Percentiles rank a stretch among this genome's conserved stretches.
Evolutionary conservation across 179 eudicot genomes (phyloP).

Genomic region (Silene noctiflora): DNA sequence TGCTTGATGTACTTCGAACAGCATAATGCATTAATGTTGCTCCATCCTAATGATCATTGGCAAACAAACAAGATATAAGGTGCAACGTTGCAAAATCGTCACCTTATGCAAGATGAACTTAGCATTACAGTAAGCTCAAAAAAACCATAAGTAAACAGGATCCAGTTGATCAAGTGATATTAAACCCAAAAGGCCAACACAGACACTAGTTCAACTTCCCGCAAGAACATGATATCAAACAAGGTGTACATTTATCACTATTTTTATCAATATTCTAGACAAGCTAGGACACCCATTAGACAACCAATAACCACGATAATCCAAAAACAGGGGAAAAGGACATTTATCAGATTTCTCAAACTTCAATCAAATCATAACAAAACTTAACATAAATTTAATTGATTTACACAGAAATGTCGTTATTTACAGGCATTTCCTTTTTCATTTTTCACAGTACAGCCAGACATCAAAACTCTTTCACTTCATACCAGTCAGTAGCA

Average conservation of each 20-base stretch:
- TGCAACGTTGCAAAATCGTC: neutral
- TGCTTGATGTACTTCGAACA: conserved; percentile 66
- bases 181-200: neutral
- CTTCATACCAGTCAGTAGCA: neutral
- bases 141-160: neutral
- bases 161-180: neutral
- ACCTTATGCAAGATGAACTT: conserved; percentile 1
- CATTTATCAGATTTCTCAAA: neutral
- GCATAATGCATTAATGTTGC: conserved; percentile 97
- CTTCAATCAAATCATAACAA: neutral
- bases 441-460: neutral
- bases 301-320: neutral
- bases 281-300: neutral
- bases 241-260: too few species aligned
- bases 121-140: neutral
- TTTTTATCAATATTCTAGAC: neutral
- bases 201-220: neutral
- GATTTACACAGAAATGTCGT: neutral
- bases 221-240: neutral
- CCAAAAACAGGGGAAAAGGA: neutral
- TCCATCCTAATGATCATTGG: conserved; percentile 54
- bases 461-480: neutral
- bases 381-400: too few species aligned
- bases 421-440: neutral
- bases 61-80: conserved; percentile 13